A percentile compares a stretch with the other conserved stretches of the same genome.
Evolutionary conservation across 805 yeast genomes (phyloP).

Genomic region (Schwanniomyces vanrijiae): DNA sequence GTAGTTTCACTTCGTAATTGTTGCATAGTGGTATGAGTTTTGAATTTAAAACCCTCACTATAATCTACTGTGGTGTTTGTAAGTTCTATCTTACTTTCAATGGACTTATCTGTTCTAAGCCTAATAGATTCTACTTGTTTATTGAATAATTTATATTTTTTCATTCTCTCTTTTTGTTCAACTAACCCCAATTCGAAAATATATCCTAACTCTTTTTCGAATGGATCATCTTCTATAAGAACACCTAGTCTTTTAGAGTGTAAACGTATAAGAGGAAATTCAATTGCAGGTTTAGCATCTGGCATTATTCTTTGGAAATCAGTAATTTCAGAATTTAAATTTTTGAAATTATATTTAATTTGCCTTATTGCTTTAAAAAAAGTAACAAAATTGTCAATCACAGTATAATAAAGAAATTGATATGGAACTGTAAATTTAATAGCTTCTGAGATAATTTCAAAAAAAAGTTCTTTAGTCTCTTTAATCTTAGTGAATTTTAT

Average conservation of each 20-base stretch:
- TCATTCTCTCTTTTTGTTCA: constrained; percentile 65
- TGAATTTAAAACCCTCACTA: constrained; percentile 1
- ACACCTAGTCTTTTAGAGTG: constrained; percentile 57
- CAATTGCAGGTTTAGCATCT: constrained; percentile 34
- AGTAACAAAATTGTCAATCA: constrained; percentile 78
- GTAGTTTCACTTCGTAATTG: constrained; percentile 2
- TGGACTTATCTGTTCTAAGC: constrained; percentile 12
- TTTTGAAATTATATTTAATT: constrained; percentile 48
- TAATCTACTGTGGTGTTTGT: constrained; percentile 1
- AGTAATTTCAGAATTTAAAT: constrained; percentile 17
- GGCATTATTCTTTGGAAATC: constrained; percentile 37
- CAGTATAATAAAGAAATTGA: constrained; percentile 68
- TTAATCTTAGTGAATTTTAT: constrained; percentile 12
- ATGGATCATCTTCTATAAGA: constrained; percentile 84
- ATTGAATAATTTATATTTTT: constrained; percentile 44
- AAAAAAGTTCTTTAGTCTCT: constrained; percentile 10
- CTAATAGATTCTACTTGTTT: constrained; percentile 19
- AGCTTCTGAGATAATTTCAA: constrained; percentile 28
- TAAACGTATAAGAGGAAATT: constrained; percentile 59
- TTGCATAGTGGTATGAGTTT: constrained; percentile 8
- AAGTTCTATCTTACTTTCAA: constrained; percentile 11
- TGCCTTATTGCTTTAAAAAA: constrained; percentile 67
- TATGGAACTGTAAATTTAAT: constrained; percentile 66
- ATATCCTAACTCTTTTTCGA: constrained; percentile 70
- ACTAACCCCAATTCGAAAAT: constrained; percentile 62